These are phyloP conservation scores for Metarhizium brunneum DNA, from an alignment of 2,329 filamentous ascomycete genomes.

Conservation along the genomic window DNA sequence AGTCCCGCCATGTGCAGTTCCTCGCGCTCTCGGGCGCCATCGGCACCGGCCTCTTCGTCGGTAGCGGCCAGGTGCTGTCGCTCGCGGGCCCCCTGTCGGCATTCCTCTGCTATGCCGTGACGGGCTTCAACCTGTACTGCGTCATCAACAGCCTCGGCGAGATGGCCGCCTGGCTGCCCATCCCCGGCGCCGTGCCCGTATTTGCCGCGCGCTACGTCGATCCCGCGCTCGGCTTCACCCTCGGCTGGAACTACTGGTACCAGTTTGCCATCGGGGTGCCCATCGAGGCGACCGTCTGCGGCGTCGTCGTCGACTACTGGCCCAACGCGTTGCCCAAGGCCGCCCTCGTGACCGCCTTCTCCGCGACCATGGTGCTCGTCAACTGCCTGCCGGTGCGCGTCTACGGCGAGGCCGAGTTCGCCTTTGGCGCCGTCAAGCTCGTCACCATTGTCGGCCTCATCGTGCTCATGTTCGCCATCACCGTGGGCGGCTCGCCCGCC, in stretches of 20 bases:
- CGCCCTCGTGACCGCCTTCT: slow-evolving; percentile 27
- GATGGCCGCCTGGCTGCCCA: slow-evolving; percentile 53
- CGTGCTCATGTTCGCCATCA: slow-evolving; percentile 38
- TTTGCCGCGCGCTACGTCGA: slow-evolving; percentile 40
- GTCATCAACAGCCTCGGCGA: slow-evolving; percentile 43
- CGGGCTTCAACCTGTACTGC: slow-evolving; percentile 37
- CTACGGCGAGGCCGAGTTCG: slow-evolving; percentile 46
- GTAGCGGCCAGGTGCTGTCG: slow-evolving; percentile 32
- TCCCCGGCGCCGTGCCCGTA: slow-evolving; percentile 42
- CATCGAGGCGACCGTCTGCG: slow-evolving; percentile 36
- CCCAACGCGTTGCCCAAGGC: slow-evolving; percentile 16
- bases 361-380: slow-evolving; percentile 25
- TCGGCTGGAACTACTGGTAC: slow-evolving; percentile 45
- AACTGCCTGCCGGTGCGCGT: slow-evolving; percentile 32
- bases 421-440: slow-evolving; percentile 38
- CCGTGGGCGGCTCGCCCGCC: slow-evolving; percentile 34
- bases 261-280: slow-evolving; percentile 39
- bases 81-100: slow-evolving; percentile 32
- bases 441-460: slow-evolving; percentile 39
- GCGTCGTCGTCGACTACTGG: slow-evolving; percentile 39
- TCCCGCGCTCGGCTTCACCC: slow-evolving; percentile 35
- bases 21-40: slow-evolving; percentile 32
- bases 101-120: slow-evolving; percentile 31
- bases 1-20: slow-evolving; percentile 32
- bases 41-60: slow-evolving; percentile 35